Conservation (phyloP, 805 yeast species). For the Komagataella pseudopastoris region DNA sequence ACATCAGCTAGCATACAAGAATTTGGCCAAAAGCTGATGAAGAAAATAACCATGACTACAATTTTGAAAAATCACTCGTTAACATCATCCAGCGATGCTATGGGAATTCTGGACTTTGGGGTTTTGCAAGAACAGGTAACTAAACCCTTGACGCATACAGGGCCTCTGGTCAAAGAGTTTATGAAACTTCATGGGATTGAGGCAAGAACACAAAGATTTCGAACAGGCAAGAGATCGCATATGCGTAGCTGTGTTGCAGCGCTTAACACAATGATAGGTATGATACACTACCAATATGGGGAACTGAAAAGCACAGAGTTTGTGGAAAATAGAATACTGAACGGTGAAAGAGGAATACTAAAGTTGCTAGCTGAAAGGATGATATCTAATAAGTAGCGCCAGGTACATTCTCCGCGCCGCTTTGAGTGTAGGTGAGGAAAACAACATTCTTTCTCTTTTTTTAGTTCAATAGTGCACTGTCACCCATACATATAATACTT, state of each 20-base stretch:
- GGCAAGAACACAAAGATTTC: background rate
- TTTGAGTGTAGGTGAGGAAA: background rate
- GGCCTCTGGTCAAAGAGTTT: background rate
- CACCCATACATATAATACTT: background rate
- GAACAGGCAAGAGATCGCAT: background rate
- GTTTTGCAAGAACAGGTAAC: background rate
- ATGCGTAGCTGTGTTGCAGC: constrained; percentile 1
- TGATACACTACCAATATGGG: constrained; percentile 13
- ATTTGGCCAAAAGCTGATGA: background rate
- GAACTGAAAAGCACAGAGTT: constrained; percentile 7
- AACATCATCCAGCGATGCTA: background rate
- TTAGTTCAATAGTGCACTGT: background rate
- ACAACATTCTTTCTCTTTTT: background rate
- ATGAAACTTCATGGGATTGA: background rate
- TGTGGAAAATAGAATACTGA: constrained; percentile 14
- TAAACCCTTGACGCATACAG: background rate
- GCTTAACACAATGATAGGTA: constrained; percentile 13
- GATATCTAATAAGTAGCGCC: background rate
- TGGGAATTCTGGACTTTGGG: background rate
- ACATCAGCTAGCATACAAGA: background rate
- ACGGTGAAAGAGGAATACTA: constrained; percentile 1
- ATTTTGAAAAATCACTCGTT: background rate
- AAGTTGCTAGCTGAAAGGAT: background rate
- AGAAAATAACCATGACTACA: background rate
- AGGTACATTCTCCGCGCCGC: background rate